phyloP scores from a whole-genome alignment of 805 yeast genomes.

The Wickerhamomyces xylosicus region DNA sequence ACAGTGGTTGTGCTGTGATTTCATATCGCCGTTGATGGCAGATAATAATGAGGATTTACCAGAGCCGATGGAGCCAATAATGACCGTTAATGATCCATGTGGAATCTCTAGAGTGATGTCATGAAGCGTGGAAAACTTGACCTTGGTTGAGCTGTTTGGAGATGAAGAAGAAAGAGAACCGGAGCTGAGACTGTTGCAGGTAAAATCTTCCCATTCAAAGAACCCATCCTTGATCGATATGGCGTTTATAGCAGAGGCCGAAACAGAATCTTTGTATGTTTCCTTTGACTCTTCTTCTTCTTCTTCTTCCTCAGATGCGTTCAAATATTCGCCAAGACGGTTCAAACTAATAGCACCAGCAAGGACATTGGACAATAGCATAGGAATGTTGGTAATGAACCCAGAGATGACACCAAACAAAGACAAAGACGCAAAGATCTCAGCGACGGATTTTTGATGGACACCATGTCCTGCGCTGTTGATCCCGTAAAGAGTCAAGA shows the following conservation, averaged over 20 bases:
- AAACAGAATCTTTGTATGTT: too few species aligned
- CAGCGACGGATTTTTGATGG: conserved; percentile 33
- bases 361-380: conserved; percentile 47
- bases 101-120: conserved; percentile 23
- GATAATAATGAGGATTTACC: conserved; percentile 34
- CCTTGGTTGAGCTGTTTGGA: too few species aligned
- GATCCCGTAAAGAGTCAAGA: conserved; percentile 26
- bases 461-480: conserved; percentile 13
- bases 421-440: conserved; percentile 55
- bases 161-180: too few species aligned
- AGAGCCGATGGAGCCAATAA: conserved; percentile 38
- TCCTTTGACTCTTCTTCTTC: conserved; percentile 30
- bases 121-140: too few species aligned
- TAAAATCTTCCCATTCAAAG: too few species aligned
- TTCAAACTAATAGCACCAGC: conserved; percentile 51
- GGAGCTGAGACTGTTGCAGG: too few species aligned
- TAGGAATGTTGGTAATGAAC: conserved; percentile 51
- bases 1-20: too few species aligned
- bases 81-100: conserved; percentile 3
- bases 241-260: too few species aligned
- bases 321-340: conserved; percentile 43
- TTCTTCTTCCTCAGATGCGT: conserved; percentile 20
- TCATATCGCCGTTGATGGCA: conserved; percentile 1
- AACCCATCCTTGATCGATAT: too few species aligned
- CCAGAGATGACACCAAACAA: conserved; percentile 49